Base-by-base conservation (phyloP, 352 stramenopile species). In the Pseudoperonospora humuli region DNA sequence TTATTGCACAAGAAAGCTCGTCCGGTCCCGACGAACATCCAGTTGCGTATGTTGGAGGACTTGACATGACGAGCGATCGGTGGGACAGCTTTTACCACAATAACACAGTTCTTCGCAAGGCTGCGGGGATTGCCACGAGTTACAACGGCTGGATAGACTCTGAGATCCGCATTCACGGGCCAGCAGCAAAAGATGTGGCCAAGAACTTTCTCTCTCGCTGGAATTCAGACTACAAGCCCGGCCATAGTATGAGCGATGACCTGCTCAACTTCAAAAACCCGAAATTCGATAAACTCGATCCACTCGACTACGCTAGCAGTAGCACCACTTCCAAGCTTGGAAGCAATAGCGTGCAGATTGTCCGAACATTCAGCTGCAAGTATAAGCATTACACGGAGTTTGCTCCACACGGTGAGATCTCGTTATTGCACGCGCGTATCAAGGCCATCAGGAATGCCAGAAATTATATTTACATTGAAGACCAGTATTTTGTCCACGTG, bases 51-150 rank as follows among this genome's bases (percentile, higher is more conserved):
- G 58, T 81, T 0, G 70, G 72, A 1, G 75, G 72, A 0, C 53
- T 78, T 3, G 75, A 85, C 39, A 38, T 82, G 20, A 68, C 55
- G 13, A 56, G 47, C 14, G 61, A 84, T 35, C 71, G 75, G 5
- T 86, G 75, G 71, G 69, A 85, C 40, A 77, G 68, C 13, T 54
- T 67, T 10, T 47, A 50, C 3, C 68, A 83, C 48, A 57, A 85
- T 50, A 43, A 67, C 18, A 45, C 70, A 5, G 50, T 36, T 5
- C 31, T 85, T 19, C 62, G 73, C 0, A 28, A 58, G 3, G 32
- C 34, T 6, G 52, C 47, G 19, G 36, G 44, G 3, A 66, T 83
- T 23, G 38, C 58, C 7, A 51, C 39, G 25, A 13, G 31, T 11
- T 63, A 65, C 38, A 55, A 80, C 11, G 72, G 75, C 11, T 88